Base-by-base conservation (phyloP, 352 stramenopile species). In the Peronospora farinosa region DNA sequence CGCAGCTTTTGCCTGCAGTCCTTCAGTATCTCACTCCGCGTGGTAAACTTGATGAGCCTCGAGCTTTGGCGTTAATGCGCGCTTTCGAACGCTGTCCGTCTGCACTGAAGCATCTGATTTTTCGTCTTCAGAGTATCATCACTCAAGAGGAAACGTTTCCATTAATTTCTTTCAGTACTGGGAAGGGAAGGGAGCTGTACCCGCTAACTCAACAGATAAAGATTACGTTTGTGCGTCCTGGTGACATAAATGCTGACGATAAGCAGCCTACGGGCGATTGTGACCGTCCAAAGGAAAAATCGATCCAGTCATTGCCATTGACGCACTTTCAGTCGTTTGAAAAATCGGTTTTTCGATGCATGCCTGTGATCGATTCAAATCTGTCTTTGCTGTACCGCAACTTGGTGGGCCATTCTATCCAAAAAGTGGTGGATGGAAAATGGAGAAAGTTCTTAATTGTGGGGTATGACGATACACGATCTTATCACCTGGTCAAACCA, bases 321-420 rank as follows among this genome's bases (percentile, higher is more conserved):
- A 88, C 79, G 2, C 72, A 88, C 32, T 93, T 90, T n/a, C 78
- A 89, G 54, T 90, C 79, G n/a, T 89, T 93, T 58, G 82, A 93
- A 43, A 72, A 78, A 47, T 88, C 75, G 0, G 63, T 93, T 31
- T 81, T 76, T 23, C 73, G 78, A 2, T 85, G 65, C 25, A 68
- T 88, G 47, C 59, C 74, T 32, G 64, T 87, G 3, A 44, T 71
- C 2, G 73, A 91, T 43, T 17, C 45, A 9, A 74, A 76, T 46
- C 48, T 90, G 23, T 69, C 63, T 5, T 37, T 66, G 45, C 63
- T 88, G 27, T 88, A 89, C 15, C 57, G 73, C 35, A 88, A 68
- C 40, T 57, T 93, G 36, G 64, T 93, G 2, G 82, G 82, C 0
- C 74, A 88, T 40, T 67, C 49, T 5, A 69, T 93, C 17, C 76